These are phyloP conservation scores for Peniophora sp. DNA, from an alignment of 1,284 basidiomycete species.

Conservation along the genomic window DNA sequence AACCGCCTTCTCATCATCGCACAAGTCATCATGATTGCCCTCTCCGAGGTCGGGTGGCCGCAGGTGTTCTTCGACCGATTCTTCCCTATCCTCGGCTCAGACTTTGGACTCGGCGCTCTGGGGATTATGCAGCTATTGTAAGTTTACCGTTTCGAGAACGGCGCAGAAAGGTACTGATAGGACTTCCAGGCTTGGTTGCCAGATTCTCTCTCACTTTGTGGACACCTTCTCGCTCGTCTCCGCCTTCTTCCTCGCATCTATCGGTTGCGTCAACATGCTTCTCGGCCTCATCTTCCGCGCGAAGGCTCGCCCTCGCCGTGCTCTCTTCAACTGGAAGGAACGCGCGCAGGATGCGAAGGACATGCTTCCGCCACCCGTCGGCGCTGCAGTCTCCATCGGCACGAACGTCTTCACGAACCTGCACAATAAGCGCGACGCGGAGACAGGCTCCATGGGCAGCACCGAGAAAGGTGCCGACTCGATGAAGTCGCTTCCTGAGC, in stretches of 20 bases:
- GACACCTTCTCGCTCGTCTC: slow-evolving; percentile 75
- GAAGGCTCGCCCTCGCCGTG: slow-evolving; percentile 52
- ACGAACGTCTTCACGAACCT: slow-evolving; percentile 24
- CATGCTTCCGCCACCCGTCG: slow-evolving; percentile 43
- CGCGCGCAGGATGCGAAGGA: slow-evolving; percentile 43
- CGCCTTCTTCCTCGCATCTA: slow-evolving; percentile 79
- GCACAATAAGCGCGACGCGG: slow-evolving; percentile 9
- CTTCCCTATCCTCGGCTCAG: slow-evolving; percentile 81
- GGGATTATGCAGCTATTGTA: slow-evolving; percentile 79
- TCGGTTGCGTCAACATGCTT: slow-evolving; percentile 79
- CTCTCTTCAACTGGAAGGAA: slow-evolving; percentile 53
- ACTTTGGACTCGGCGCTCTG: slow-evolving; percentile 75
- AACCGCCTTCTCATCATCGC: slow-evolving; percentile 76
- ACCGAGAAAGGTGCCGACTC: slow-evolving; percentile 17
- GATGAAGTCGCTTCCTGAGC: slow-evolving; percentile 6
- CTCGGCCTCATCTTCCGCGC: slow-evolving; percentile 68
- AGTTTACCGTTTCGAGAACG: slow-evolving; percentile 15
- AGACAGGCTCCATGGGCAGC: not conserved
- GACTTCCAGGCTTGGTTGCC: slow-evolving; percentile 53
- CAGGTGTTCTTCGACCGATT: slow-evolving; percentile 63
- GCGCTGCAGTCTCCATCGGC: slow-evolving; percentile 16
- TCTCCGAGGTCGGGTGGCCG: slow-evolving; percentile 67
- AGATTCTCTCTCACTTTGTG: slow-evolving; percentile 76
- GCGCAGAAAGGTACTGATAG: slow-evolving; percentile 1
- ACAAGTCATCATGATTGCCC: slow-evolving; percentile 64